phyloP scores from a whole-genome alignment of 2,329 filamentous ascomycete genomes.

The Chaetomium olivaceum region DNA sequence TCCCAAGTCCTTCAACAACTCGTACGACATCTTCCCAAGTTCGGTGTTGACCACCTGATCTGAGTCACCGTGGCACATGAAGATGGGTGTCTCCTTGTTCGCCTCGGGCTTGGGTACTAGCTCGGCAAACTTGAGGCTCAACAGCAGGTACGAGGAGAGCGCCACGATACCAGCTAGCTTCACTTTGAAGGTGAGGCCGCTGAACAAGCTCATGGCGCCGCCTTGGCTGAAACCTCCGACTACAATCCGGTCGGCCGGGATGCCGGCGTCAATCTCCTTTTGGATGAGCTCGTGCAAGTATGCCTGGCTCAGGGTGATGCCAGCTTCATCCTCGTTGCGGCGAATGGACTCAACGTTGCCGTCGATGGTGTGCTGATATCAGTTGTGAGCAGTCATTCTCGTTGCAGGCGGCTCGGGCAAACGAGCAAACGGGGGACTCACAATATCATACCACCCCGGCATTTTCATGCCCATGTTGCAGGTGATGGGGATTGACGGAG shows the following conservation, averaged over 20 bases:
- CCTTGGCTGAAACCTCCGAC: conserved; percentile 86
- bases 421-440: conserved; percentile 37
- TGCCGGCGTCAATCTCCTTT: conserved; percentile 76
- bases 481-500: conserved; percentile 84
- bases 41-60: conserved; percentile 72
- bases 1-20: conserved; percentile 67
- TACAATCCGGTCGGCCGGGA: conserved; percentile 79
- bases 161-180: conserved; percentile 88
- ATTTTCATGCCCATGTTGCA: conserved; percentile 63
- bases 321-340: conserved; percentile 59
- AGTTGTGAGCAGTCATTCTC: background rate
- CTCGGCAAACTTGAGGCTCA: conserved; percentile 53
- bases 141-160: conserved; percentile 76
- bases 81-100: conserved; percentile 78
- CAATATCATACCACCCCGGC: conserved; percentile 87
- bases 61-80: conserved; percentile 82
- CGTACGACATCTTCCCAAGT: conserved; percentile 68
- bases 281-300: conserved; percentile 81
- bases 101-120: conserved; percentile 46
- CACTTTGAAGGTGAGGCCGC: conserved; percentile 69
- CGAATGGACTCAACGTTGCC: conserved; percentile 36
- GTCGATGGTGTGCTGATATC: conserved; percentile 31
- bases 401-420: background rate
- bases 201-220: conserved; percentile 81
- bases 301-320: conserved; percentile 70